Base-by-base conservation (phyloP, 129 eudicot species). In the Flaveria bidentis region DNA sequence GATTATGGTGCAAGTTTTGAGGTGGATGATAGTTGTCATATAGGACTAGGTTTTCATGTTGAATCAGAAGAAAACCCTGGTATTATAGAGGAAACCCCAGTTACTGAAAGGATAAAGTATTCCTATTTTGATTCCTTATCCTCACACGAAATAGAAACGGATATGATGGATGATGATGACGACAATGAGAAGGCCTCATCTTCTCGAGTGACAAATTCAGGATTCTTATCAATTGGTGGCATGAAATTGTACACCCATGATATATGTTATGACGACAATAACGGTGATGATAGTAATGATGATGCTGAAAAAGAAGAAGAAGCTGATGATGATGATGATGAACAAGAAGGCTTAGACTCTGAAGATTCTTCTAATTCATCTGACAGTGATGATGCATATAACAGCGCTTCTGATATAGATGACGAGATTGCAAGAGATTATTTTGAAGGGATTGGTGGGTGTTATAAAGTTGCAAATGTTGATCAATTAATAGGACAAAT, bases 391-490 rank as follows among this genome's bases (percentile, higher is more conserved):
- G 83, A 85, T 16, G 85, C 91, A 0, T 87, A 85, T 58, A 83
- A 87, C 71, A 85, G 85, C 66, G 88, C 76, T 69, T 86, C 97
- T 25, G 96, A 89, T 71, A 64, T 94, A 52, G 91, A 91, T 68
- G 97, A 94, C 8, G 97, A 87, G 75, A 76, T 94, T 61, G 92
- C 96, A 62, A 82, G 82, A 65, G 99, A 94, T 84, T 94, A 94
- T 56, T 87, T 87, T 82, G 88, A 91, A 75, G 99, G 99, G 64
- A 94, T 91, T 57, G 99, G 99, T 58, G 89, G 99, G 55, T 75
- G 67, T 69, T 81, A 76, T 18, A 73, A 81, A 61, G 67, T 85
- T 74, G 83, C 91, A 11, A 82, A 94, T 78, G 82, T 86, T 77
- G 87, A 87, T 85, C 75, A 77, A 76, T 65, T 94, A 84, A 74